A percentile compares a stretch with the other conserved stretches of the same genome.
These are phyloP conservation scores for Skeletonema tropicum DNA, from an alignment of 108 stramenopile genomes.

Conservation along the genomic window DNA sequence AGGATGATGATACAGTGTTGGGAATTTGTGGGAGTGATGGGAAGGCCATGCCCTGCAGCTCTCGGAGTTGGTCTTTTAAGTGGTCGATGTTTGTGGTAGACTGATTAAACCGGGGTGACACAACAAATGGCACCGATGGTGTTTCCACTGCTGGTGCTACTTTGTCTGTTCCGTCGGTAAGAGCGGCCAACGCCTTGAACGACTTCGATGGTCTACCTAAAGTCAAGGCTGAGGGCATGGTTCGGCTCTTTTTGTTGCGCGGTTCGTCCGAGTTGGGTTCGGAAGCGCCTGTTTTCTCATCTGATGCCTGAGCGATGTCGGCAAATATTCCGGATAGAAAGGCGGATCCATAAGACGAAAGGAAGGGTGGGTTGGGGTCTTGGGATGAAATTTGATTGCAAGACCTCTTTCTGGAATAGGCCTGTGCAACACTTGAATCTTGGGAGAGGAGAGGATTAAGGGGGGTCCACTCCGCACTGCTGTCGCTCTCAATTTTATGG, in stretches of 20 bases:
- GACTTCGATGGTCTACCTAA: constrained; percentile 27
- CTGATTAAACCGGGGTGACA: constrained; percentile 35
- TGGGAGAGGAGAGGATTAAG: constrained; percentile 9
- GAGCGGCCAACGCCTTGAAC: constrained; percentile 11
- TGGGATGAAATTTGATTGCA: constrained; percentile 21
- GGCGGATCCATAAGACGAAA: constrained; percentile 45
- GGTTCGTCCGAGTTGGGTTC: constrained; percentile 13
- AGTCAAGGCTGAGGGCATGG: constrained; percentile 14
- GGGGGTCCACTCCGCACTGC: constrained; percentile 11
- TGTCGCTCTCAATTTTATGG: constrained; percentile 31
- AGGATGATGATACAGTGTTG: constrained; percentile 28
- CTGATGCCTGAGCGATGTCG: constrained; percentile 38
- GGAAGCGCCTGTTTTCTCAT: constrained; percentile 6
- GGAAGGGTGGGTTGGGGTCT: constrained; percentile 21
- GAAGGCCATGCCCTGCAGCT: constrained; percentile 43
- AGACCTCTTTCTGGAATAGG: constrained; percentile 26
- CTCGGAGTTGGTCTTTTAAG: constrained; percentile 39
- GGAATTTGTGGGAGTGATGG: constrained; percentile 38
- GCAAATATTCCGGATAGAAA: constrained; percentile 51
- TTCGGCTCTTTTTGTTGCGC: constrained; percentile 30
- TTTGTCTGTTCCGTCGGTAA: constrained; percentile 16
- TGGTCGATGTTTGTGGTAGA: constrained; percentile 32
- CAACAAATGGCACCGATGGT: constrained; percentile 20
- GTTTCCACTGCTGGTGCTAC: constrained; percentile 1
- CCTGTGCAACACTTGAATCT: neutral